Base-by-base conservation (phyloP, 306 rosid genomes). In the Prunus salicina region DNA sequence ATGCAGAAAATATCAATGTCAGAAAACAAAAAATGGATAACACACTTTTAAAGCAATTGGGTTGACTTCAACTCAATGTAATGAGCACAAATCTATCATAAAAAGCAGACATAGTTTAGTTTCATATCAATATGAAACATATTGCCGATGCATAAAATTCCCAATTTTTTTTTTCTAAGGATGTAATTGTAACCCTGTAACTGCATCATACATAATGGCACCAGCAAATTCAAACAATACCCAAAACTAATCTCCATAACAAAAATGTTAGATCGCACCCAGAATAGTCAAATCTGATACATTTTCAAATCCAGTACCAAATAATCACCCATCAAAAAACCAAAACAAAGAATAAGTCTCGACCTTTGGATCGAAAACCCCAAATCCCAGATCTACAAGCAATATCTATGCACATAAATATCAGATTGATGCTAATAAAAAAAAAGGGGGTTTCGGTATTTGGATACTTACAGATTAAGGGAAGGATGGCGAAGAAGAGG, bases 401-500 rank as follows among this genome's bases (percentile, higher is more conserved):
- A 34, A 71, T 9, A 56, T 2, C 3, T 2, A 55, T 16, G 3
- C 49, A 34, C 13, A 34, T 2, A 34, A 22, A 1, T 8, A 25
- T 18, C 3, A 53, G 58, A 30, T 7, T 15, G 15, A 63, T 63
- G 67, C 67, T 6, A 38, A 7, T 6, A 38, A 38, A 14, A 56
- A 10, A 28, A 27, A 18, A 0, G 9, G 50, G 43, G 3, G 65
- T 1, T 61, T 14, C 27, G 3, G n/a, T 13, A 15, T 34, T 72
- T 58, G 68, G 75, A 11, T 11, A 78, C 96, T 15, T 81, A 95
- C 98, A 90, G 64, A 92, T 10, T 64, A 93, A 82, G 41, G 98
- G 98, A 43, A 93, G 90, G 81, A 93, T 83, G 82, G 89, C 53
- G 84, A 93, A 80, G 89, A 93, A 74, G 80, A 93, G 80, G 50